Evolutionary conservation across 202 grass and related monocot genomes (phyloP).

Genomic region (Schoenoplectus triqueter): DNA sequence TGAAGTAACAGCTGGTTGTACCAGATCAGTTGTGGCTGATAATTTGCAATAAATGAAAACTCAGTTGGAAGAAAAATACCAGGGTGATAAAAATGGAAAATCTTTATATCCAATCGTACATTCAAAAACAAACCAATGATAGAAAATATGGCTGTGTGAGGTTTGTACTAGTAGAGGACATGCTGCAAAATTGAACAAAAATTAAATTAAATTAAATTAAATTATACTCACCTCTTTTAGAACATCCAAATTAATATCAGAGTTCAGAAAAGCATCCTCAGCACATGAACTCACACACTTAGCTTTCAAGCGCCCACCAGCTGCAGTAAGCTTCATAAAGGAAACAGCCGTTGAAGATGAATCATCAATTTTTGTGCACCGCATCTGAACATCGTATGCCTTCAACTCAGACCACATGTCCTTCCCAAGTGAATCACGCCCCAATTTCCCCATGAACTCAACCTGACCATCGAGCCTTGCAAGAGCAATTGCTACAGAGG

Average conservation of each 20-base stretch:
- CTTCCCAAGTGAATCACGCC: neutral
- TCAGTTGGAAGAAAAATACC: neutral
- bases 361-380: neutral
- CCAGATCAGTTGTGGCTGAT: neutral
- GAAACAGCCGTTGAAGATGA: slow-evolving; percentile 4
- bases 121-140: neutral
- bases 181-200: neutral
- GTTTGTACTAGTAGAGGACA: neutral
- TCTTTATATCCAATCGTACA: neutral
- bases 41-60: neutral
- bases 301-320: slow-evolving; percentile 11
- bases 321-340: slow-evolving; percentile 23
- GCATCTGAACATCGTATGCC: neutral
- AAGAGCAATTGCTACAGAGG: slow-evolving; percentile 17
- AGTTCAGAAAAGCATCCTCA: slow-evolving; percentile 24
- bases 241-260: slow-evolving; percentile 27
- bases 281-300: slow-evolving; percentile 3
- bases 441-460: slow-evolving; percentile 24
- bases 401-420: neutral
- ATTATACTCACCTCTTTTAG: slow-evolving; percentile 27
- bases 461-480: neutral
- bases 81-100: neutral
- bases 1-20: neutral
- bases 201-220: neutral
- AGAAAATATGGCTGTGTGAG: neutral